These are phyloP conservation scores for Wickerhamomyces ciferrii DNA, from an alignment of 805 yeast genomes.

Conservation along the genomic window DNA sequence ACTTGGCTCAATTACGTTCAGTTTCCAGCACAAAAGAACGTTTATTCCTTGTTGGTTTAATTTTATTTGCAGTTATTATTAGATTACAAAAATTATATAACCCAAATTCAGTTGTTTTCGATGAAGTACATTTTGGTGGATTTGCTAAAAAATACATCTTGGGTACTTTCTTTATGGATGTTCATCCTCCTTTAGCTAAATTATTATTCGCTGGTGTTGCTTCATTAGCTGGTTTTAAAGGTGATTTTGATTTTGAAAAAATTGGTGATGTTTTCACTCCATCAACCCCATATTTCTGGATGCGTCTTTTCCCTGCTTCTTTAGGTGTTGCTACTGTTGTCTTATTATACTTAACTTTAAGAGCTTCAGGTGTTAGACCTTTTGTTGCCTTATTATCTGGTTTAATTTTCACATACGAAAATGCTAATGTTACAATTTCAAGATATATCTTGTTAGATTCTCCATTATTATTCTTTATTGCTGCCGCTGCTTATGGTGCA, in stretches of 20 bases:
- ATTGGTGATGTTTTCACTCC: conserved; percentile 64
- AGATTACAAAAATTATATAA: conserved; percentile 55
- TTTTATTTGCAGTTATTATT: conserved; percentile 47
- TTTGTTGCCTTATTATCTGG: conserved; percentile 54
- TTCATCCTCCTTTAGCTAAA: conserved; percentile 77
- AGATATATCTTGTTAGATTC: conserved; percentile 73
- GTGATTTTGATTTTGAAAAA: conserved; percentile 59
- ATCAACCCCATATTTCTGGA: conserved; percentile 52
- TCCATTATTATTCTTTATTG: conserved; percentile 73
- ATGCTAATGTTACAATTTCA: conserved; percentile 63
- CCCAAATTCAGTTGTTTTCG: conserved; percentile 85
- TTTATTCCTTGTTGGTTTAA: conserved; percentile 34
- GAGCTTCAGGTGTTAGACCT: conserved; percentile 68
- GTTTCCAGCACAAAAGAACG: conserved; percentile 33
- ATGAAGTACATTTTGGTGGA: conserved; percentile 96
- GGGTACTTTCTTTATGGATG: conserved; percentile 66
- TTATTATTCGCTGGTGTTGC: conserved; percentile 73
- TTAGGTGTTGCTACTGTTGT: conserved; percentile 66
- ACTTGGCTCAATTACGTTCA: conserved; percentile 35
- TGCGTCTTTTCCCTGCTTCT: conserved; percentile 68
- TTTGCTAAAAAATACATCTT: conserved; percentile 78
- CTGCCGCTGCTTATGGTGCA: conserved; percentile 59
- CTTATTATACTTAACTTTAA: conserved; percentile 61
- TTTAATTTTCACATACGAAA: conserved; percentile 55
- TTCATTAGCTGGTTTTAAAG: conserved; percentile 62